These are phyloP conservation scores for Nicotiana noctiflora DNA, from an alignment of 257 asterid species.

Conservation along the genomic window DNA sequence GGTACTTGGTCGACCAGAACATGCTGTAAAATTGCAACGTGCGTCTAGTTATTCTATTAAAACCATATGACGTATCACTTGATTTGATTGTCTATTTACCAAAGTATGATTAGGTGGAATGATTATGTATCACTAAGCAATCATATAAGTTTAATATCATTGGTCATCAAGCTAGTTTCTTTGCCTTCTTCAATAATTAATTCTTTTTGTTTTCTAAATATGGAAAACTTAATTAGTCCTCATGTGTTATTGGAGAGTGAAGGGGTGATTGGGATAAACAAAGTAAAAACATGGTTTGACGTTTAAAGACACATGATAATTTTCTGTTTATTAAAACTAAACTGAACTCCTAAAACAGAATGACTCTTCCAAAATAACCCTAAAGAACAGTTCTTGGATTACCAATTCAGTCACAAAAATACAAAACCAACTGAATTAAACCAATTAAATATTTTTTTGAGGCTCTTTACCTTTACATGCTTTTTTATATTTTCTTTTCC, in stretches of 20 bases:
- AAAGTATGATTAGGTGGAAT: neutral
- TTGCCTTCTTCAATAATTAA: neutral
- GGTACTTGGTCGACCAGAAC: neutral
- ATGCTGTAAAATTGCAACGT: too few species aligned
- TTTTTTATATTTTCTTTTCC: too few species aligned
- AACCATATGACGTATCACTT: too few species aligned
- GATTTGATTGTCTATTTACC: neutral
- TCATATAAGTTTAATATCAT: neutral
- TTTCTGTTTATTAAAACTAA: neutral
- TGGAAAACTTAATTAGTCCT: neutral
- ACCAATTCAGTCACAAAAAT: neutral
- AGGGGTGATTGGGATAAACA: neutral
- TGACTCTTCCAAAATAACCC: neutral
- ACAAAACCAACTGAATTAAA: neutral
- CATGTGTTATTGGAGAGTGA: neutral
- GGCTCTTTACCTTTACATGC: neutral
- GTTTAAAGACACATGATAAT: neutral
- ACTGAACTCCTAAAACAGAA: neutral
- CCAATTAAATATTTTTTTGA: neutral
- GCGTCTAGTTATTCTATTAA: neutral
- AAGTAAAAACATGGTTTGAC: neutral
- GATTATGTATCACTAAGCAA: neutral
- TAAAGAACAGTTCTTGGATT: neutral
- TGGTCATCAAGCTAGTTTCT: neutral
- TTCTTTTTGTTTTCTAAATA: neutral